Evolutionary conservation across 305 asterid genomes (phyloP).

Genomic region (Caryopteris hybrid): DNA sequence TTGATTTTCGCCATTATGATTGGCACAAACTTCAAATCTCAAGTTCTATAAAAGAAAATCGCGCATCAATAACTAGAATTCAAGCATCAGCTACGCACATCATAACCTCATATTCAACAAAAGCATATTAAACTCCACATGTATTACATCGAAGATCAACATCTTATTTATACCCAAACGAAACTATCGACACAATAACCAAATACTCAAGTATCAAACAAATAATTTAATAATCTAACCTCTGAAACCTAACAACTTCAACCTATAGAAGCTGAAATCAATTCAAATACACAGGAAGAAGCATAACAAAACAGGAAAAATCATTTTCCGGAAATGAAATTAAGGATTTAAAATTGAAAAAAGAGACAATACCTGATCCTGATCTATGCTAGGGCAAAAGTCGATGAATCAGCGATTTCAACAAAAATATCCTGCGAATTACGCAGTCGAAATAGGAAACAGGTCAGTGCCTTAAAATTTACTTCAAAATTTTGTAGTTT

Average conservation of each 20-base stretch:
- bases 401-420: not conserved
- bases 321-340: slow-evolving; percentile 2
- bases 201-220: not conserved
- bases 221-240: not conserved
- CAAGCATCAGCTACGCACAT: slow-evolving; percentile 12
- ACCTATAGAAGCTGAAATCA: slow-evolving; percentile 5
- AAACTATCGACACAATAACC: slow-evolving; percentile 10
- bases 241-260: not conserved
- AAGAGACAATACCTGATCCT: slow-evolving; percentile 32
- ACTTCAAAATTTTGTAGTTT: slow-evolving; percentile 13
- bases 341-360: not conserved
- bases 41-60: slow-evolving; percentile 25
- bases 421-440: slow-evolving; percentile 13
- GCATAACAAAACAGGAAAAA: not conserved
- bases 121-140: slow-evolving; percentile 16
- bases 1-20: slow-evolving; percentile 84
- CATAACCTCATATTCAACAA: slow-evolving; percentile 26
- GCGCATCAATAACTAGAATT: slow-evolving; percentile 13
- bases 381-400: slow-evolving; percentile 32
- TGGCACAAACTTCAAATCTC: slow-evolving; percentile 27
- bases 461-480: not conserved
- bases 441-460: slow-evolving; percentile 4
- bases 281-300: slow-evolving; percentile 1
- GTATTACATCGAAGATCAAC: slow-evolving; percentile 10
- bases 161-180: not conserved